Evolutionary conservation across 116 monocot species (phyloP).

Genomic region (Posidonia oceanica): DNA sequence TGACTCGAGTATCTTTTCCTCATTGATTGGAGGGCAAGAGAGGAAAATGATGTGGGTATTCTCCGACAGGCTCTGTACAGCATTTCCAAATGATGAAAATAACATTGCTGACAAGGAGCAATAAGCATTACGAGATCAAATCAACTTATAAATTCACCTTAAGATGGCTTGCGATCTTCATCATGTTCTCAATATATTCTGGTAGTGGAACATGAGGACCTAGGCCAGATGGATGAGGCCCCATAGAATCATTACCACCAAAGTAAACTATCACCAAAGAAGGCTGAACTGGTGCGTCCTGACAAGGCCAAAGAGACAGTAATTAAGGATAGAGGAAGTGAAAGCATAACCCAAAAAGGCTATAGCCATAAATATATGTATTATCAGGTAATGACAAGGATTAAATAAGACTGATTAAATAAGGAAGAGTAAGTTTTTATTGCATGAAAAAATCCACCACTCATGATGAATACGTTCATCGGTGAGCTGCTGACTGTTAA

Average conservation of each 20-base stretch:
- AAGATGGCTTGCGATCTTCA: conserved; percentile 57
- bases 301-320: not conserved
- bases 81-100: not conserved
- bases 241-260: conserved; percentile 85
- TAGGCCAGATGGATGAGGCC: conserved; percentile 58
- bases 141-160: conserved; percentile 28
- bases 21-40: conserved; percentile 76
- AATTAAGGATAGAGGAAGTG: not conserved
- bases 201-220: conserved; percentile 87
- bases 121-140: not conserved
- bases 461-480: too few species aligned
- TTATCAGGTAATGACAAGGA: too few species aligned
- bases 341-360: not conserved
- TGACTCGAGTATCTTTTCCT: conserved; percentile 29
- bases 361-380: not conserved
- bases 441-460: too few species aligned
- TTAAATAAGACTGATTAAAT: too few species aligned
- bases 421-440: too few species aligned
- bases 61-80: conserved; percentile 62
- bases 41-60: conserved; percentile 73
- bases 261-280: conserved; percentile 86
- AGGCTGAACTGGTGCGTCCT: conserved; percentile 73
- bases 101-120: conserved; percentile 3
- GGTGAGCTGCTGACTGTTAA: too few species aligned
- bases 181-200: conserved; percentile 82